A percentile compares a stretch with the other conserved stretches of the same genome.
Conservation (phyloP, 2,329 filamentous ascomycete genomes). For the Epichloe sylvatica region DNA sequence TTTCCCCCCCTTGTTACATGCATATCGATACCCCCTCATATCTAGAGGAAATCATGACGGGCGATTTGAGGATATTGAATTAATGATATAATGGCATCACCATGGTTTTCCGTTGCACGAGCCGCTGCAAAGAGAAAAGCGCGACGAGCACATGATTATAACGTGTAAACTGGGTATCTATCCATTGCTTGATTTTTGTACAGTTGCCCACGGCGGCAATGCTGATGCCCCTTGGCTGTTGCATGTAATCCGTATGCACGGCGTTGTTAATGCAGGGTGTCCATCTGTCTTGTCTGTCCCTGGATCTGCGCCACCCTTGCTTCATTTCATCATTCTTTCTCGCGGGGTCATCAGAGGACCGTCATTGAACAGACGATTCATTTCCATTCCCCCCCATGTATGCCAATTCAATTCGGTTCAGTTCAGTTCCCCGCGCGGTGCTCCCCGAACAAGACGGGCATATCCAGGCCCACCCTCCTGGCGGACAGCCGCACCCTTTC, state of each 20-base stretch:
- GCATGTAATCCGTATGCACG: not conserved
- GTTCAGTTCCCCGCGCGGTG: not conserved
- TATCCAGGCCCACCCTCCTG: slow-evolving; percentile 75
- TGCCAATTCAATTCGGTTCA: not conserved
- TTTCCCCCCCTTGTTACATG: too few relatives aligned
- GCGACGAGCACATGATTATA: not conserved
- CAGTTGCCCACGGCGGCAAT: not conserved
- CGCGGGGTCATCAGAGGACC: not conserved
- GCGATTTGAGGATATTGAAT: not conserved
- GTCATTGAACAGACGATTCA: not conserved
- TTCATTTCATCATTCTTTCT: too few relatives aligned
- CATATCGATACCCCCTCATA: slow-evolving; percentile 2
- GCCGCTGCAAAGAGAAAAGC: not conserved
- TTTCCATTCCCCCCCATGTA: too few relatives aligned
- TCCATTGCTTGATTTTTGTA: not conserved
- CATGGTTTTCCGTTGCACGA: too few relatives aligned
- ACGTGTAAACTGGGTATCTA: not conserved
- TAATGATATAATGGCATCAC: not conserved
- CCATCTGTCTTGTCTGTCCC: too few relatives aligned
- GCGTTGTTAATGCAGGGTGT: not conserved
- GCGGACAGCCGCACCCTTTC: slow-evolving; percentile 76
- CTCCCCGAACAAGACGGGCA: slow-evolving; percentile 49
- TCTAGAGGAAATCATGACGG: not conserved
- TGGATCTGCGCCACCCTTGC: too few relatives aligned
- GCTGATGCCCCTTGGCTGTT: not conserved